phyloP scores from a whole-genome alignment of 2,329 filamentous ascomycete genomes.

The Diplodia corticola region DNA sequence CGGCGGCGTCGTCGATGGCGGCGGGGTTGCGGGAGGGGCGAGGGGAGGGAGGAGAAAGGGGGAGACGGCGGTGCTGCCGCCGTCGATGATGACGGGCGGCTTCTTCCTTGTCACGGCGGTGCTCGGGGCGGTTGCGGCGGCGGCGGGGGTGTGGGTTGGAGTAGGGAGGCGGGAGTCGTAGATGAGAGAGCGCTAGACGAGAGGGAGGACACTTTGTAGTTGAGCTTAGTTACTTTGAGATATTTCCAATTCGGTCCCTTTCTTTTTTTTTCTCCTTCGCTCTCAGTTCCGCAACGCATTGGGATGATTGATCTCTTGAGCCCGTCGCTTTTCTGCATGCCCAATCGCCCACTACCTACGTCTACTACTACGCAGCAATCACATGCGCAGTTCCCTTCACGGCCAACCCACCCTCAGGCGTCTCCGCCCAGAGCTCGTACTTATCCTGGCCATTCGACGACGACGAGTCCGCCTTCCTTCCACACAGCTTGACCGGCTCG shows the following conservation, averaged over 20 bases:
- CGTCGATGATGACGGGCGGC: neutral
- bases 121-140: neutral
- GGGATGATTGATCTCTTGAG: too few species aligned
- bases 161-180: neutral
- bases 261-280: too few species aligned
- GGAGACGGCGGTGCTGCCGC: neutral
- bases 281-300: too few species aligned
- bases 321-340: too few species aligned
- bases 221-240: too few species aligned
- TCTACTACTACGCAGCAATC: neutral
- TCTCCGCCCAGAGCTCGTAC: slow-evolving; percentile 46
- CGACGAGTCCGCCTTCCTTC: slow-evolving; percentile 46
- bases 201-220: too few species aligned
- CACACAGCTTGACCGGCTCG: slow-evolving; percentile 70
- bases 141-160: neutral
- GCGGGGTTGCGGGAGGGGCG: neutral
- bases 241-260: too few species aligned
- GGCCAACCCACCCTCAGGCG: slow-evolving; percentile 43
- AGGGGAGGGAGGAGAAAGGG: neutral
- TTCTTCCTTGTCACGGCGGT: neutral
- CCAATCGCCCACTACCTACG: neutral
- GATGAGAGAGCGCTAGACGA: neutral
- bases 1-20: neutral
- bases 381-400: slow-evolving; percentile 43
- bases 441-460: slow-evolving; percentile 30